Conservation (phyloP, 2,329 filamentous ascomycete species). For the Dactylellina haptotyla region DNA sequence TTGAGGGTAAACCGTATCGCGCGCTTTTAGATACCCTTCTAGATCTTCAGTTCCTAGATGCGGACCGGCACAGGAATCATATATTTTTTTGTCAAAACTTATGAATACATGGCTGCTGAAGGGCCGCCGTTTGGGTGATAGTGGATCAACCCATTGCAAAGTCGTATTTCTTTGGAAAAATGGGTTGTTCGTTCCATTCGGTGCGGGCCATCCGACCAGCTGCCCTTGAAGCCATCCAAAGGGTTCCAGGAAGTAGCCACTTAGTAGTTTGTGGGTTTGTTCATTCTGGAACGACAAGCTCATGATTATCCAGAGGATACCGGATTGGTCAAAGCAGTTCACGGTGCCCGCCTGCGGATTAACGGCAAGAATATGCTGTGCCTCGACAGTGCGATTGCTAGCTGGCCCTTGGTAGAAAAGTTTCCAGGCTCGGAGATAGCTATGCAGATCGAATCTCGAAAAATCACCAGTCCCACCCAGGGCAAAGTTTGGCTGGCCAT, state of each 20-base stretch:
- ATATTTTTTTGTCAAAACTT: neutral
- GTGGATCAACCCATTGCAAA: neutral
- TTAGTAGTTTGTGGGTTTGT: neutral
- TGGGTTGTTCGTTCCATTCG: slow-evolving; percentile 6
- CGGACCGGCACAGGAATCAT: slow-evolving; percentile 10
- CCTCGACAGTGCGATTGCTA: neutral
- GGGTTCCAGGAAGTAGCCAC: neutral
- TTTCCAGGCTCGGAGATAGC: slow-evolving; percentile 5
- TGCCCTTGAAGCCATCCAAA: neutral
- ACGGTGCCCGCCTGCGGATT: neutral
- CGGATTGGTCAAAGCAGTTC: slow-evolving; percentile 2
- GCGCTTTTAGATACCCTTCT: neutral
- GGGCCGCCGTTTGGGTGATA: neutral
- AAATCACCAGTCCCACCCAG: neutral
- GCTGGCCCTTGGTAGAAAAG: neutral
- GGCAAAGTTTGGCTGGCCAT: neutral
- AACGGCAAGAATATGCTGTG: neutral
- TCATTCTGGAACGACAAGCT: neutral
- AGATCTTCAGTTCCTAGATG: slow-evolving; percentile 16
- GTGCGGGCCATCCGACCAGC: slow-evolving; percentile 11
- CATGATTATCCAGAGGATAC: slow-evolving; percentile 3
- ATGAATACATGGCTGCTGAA: slow-evolving; percentile 6
- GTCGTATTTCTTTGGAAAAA: neutral
- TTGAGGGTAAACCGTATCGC: neutral
- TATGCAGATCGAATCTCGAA: neutral